Base-by-base conservation (phyloP, 2,329 filamentous ascomycete genomes). In the Aspergillus aculeatinus region DNA sequence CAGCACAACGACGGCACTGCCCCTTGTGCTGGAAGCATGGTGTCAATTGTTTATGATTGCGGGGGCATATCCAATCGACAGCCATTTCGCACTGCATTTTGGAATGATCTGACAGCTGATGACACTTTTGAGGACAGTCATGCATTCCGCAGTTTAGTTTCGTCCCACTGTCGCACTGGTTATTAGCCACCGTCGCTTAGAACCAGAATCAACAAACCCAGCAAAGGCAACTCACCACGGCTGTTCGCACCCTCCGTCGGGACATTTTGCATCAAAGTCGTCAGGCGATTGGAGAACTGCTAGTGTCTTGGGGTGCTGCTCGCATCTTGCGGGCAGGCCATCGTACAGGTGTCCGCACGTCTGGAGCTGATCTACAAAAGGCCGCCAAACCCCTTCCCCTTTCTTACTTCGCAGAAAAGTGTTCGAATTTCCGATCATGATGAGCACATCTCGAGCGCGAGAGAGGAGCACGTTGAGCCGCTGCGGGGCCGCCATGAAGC, bases 391-490 rank as follows among this genome's bases (percentile, higher is more conserved):
- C 0, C 77, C 71, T 44, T 77, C 79, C 1, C 87, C 87, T 67
- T 87, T 87, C 27, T 79, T 79, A 63, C 82, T 84, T 2, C 78
- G 76, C 67, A 85, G 80, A 64, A 91, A 92, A 0, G 89, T 92
- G 0, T 83, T 74, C 57, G 85, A 81, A 67, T 91, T 91, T 0
- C 89, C 88, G 48, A 92, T 83, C 64, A 93, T 78, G n/a, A 91
- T 83, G 14, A 92, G 70, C 0, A 79, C 83, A 57, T 89, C 77
- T 1, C 88, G 80, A 0, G 89, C 89, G 60, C 90, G 79, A 0
- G 89, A 89, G 1, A 91, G 72, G 1, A 92, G 73, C 0, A 92
- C 89, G 19, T 91, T 91, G 0, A 92, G 70, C 1, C 90, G 80
- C 64, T 92, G 84, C 0, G 85, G 84, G 0, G 87, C 79, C 0